Evolutionary conservation across 805 yeast genomes (phyloP).

Genomic region (Saccharomycopsis babjevae): DNA sequence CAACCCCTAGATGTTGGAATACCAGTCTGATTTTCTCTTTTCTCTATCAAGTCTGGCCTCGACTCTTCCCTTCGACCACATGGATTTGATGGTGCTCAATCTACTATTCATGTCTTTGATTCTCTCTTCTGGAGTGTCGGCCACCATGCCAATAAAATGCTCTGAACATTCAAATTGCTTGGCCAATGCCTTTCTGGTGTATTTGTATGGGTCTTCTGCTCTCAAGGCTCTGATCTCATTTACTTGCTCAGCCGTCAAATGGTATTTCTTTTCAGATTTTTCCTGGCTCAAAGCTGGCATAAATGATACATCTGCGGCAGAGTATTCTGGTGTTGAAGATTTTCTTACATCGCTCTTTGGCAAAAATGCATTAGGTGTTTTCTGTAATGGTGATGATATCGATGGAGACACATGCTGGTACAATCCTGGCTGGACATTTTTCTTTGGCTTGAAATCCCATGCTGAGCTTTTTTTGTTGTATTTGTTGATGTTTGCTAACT

Average conservation of each 20-base stretch:
- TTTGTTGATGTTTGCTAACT: slow-evolving; percentile 4
- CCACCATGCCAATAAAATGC: slow-evolving; percentile 43
- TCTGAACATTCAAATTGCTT: slow-evolving; percentile 44
- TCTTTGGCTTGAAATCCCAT: slow-evolving; percentile 15
- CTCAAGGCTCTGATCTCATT: slow-evolving; percentile 49
- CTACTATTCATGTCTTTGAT: slow-evolving; percentile 36
- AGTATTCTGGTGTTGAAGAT: slow-evolving; percentile 23
- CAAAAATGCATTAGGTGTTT: slow-evolving; percentile 60
- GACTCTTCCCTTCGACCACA: slow-evolving; percentile 40
- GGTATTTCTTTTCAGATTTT: slow-evolving; percentile 36
- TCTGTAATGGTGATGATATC: slow-evolving; percentile 16
- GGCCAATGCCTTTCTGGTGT: slow-evolving; percentile 58
- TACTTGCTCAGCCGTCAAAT: slow-evolving; percentile 47
- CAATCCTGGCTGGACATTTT: slow-evolving; percentile 15
- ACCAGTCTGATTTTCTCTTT: slow-evolving; percentile 55
- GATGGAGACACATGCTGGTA: slow-evolving; percentile 18
- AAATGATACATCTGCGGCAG: slow-evolving; percentile 24
- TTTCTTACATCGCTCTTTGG: slow-evolving; percentile 53
- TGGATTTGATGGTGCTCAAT: slow-evolving; percentile 33
- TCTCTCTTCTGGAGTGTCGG: slow-evolving; percentile 34
- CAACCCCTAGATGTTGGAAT: slow-evolving; percentile 30
- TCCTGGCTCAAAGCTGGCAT: slow-evolving; percentile 29
- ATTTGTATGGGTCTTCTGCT: slow-evolving; percentile 43
- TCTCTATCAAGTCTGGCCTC: slow-evolving; percentile 46
- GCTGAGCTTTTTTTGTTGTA: slow-evolving; percentile 14